A percentile compares a stretch with the other conserved stretches of the same genome.
Conservation (phyloP, 78 protist species). For the Anaeramoeba flamelloides region DNA sequence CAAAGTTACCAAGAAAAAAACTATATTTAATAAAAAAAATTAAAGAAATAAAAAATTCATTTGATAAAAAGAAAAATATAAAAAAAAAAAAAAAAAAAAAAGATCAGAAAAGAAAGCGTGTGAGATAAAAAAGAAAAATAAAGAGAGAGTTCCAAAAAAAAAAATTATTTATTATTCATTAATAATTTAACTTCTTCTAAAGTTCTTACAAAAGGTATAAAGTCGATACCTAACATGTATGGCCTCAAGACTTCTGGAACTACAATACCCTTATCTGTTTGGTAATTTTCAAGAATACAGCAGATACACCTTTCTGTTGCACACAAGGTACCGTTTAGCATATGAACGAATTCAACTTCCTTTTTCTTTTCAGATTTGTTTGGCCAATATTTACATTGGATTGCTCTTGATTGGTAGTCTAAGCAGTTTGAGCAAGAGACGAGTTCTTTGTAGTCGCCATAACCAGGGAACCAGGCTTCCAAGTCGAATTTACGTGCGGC, state of each 20-base stretch:
- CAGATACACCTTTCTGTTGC: constrained; percentile 95
- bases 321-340: constrained; percentile 90
- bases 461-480: constrained; percentile 97
- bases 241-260: constrained; percentile 21
- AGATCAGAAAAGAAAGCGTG: no score
- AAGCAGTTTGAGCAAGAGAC: constrained; percentile 99
- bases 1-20: no score
- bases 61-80: no score
- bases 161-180: no score
- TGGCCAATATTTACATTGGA: not conserved
- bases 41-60: no score
- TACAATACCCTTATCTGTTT: constrained; percentile 51
- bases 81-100: no score
- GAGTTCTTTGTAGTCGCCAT: constrained; percentile 80
- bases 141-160: no score
- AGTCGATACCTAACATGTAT: not conserved
- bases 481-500: constrained; percentile 97
- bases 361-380: constrained; percentile 29
- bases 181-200: no score
- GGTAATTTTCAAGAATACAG: constrained; percentile 92
- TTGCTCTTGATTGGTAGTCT: constrained; percentile 52
- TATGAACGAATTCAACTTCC: constrained; percentile 89
- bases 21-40: no score
- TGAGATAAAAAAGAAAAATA: no score
- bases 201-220: constrained; percentile 15